phyloP scores from a whole-genome alignment of 352 stramenopile genomes.

The Thalassiosira delicatula region DNA sequence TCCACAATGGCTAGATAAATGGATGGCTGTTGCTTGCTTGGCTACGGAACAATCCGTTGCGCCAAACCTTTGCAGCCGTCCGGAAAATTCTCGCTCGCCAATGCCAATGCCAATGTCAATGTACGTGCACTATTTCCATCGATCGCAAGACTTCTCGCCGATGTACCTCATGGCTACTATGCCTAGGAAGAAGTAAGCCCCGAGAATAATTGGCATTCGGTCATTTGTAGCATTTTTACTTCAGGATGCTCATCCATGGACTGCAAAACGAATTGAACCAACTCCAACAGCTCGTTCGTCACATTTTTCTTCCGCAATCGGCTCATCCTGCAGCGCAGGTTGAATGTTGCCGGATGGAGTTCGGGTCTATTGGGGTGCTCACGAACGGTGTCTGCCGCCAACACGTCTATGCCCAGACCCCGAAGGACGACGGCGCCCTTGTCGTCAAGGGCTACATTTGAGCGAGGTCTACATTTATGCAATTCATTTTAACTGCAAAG shows the following conservation, averaged over 20 bases:
- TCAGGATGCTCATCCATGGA: conserved; percentile 7
- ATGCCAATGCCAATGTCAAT: conserved; percentile 16
- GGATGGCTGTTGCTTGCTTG: too few species aligned
- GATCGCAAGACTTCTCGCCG: background rate
- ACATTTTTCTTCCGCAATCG: background rate
- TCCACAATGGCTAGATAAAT: too few species aligned
- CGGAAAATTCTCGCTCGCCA: conserved; percentile 15
- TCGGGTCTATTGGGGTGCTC: conserved; percentile 13
- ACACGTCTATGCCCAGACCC: background rate
- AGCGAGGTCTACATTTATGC: background rate
- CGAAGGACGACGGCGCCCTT: conserved; percentile 10
- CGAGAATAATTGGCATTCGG: conserved; percentile 10
- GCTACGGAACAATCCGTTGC: too few species aligned
- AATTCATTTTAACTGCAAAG: background rate
- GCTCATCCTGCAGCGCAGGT: background rate
- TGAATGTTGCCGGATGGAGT: conserved; percentile 4
- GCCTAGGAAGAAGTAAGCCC: background rate
- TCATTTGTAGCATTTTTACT: conserved; percentile 12
- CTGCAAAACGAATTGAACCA: conserved; percentile 6
- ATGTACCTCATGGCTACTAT: background rate
- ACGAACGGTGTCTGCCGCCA: conserved; percentile 15
- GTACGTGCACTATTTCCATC: background rate
- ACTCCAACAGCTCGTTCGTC: conserved; percentile 5
- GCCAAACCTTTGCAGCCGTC: conserved; percentile 18
- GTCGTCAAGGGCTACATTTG: conserved; percentile 1